These are phyloP conservation scores for Wickerhamiella occidentalis DNA, from an alignment of 805 yeast species.

Conservation along the genomic window DNA sequence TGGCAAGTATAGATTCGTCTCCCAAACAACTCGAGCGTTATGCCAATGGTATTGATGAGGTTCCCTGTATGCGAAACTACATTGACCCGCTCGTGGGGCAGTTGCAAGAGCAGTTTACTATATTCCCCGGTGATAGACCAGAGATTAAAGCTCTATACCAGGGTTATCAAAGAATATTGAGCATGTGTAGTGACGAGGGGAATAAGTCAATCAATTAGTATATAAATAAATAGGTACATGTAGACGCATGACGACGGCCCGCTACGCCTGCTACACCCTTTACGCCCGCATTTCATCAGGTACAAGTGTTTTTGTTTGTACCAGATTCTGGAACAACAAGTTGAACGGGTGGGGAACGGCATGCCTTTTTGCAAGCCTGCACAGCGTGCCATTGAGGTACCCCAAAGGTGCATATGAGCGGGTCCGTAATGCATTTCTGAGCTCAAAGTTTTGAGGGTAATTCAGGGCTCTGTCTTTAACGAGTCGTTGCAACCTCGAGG, in stretches of 20 bases:
- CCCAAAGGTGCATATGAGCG: neutral
- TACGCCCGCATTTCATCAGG: neutral
- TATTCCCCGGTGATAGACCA: neutral
- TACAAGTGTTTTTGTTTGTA: neutral
- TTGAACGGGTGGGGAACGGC: neutral
- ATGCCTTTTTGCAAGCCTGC: neutral
- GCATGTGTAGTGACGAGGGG: neutral
- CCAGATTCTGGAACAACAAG: neutral
- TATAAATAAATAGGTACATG: too few relatives aligned
- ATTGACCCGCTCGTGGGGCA: neutral
- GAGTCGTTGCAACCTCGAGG: neutral
- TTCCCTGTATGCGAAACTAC: neutral
- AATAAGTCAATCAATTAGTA: too few relatives aligned
- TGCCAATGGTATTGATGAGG: slow-evolving; percentile 3
- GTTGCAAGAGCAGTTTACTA: neutral
- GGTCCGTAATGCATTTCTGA: neutral
- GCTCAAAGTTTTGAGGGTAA: neutral
- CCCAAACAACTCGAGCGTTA: neutral
- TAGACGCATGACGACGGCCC: too few relatives aligned
- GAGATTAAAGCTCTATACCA: neutral
- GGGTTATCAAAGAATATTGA: neutral
- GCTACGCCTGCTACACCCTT: too few relatives aligned
- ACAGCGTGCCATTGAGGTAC: neutral
- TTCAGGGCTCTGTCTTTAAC: neutral
- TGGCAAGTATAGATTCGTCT: slow-evolving; percentile 33